These are phyloP conservation scores for Starmerella potacharoeniae DNA, from an alignment of 805 yeast species.

Conservation along the genomic window DNA sequence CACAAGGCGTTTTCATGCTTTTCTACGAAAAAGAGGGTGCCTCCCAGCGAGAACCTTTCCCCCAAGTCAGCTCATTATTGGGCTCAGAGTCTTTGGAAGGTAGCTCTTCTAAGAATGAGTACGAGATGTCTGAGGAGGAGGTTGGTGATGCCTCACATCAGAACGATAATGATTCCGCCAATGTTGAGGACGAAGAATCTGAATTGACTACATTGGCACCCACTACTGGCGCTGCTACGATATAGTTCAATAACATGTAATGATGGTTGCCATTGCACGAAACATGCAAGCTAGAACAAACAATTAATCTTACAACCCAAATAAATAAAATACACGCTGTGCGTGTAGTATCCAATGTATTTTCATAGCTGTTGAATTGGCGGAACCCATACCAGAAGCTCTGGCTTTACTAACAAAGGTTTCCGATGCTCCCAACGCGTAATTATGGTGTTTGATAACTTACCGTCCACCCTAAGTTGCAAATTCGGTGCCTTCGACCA, in stretches of 20 bases:
- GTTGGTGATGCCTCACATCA: neutral
- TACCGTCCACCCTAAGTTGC: neutral
- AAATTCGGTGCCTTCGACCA: neutral
- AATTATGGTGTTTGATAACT: neutral
- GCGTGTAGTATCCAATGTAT: neutral
- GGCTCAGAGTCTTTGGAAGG: neutral
- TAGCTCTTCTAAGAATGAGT: neutral
- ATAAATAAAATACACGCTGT: neutral
- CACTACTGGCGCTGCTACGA: neutral
- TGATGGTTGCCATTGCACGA: neutral
- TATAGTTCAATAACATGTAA: neutral
- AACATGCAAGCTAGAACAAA: neutral
- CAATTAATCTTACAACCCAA: neutral
- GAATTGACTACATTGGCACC: neutral
- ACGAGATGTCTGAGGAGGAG: neutral
- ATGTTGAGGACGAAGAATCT: neutral
- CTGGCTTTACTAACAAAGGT: neutral
- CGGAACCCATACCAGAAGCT: slow-evolving; percentile 11
- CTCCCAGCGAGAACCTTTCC: neutral
- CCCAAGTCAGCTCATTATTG: neutral
- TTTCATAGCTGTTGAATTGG: neutral
- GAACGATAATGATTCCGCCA: neutral
- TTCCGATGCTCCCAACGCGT: neutral
- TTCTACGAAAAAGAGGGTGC: slow-evolving; percentile 52
- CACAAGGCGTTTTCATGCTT: slow-evolving; percentile 86